phyloP scores from a whole-genome alignment of 2,329 filamentous ascomycete species.

The Pseudogymnoascus sp. region DNA sequence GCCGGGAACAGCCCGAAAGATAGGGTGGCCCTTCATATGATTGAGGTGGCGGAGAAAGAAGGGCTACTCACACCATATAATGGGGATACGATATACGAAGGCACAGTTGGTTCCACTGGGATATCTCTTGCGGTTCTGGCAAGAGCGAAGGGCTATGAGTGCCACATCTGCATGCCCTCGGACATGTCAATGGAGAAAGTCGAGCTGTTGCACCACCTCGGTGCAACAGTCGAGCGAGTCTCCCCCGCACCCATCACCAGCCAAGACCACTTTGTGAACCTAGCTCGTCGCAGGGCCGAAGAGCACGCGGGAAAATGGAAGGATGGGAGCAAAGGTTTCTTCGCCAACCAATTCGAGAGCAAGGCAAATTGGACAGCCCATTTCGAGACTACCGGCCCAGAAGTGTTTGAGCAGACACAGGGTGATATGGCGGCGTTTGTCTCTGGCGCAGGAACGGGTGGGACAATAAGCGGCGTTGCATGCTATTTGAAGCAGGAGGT shows the following conservation, averaged over 20 bases:
- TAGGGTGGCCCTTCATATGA: constrained; percentile 86
- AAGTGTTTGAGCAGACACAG: constrained; percentile 73
- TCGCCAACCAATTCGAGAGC: constrained; percentile 94
- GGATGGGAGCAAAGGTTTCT: constrained; percentile 72
- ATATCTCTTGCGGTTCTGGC: constrained; percentile 90
- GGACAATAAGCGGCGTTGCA: constrained; percentile 83
- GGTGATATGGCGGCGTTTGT: constrained; percentile 80
- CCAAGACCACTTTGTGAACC: constrained; percentile 88
- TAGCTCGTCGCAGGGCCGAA: constrained; percentile 67
- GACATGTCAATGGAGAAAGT: constrained; percentile 87
- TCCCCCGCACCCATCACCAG: constrained; percentile 90
- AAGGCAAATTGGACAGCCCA: constrained; percentile 84
- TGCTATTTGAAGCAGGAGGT: constrained; percentile 66
- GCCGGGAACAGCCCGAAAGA: constrained; percentile 93
- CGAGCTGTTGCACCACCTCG: constrained; percentile 78
- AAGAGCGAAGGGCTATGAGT: constrained; percentile 79
- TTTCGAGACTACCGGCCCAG: constrained; percentile 74
- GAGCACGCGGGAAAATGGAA: constrained; percentile 58
- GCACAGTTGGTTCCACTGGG: constrained; percentile 91
- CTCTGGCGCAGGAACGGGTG: constrained; percentile 87
- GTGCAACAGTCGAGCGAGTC: constrained; percentile 87
- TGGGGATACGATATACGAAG: constrained; percentile 95
- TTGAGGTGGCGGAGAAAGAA: constrained; percentile 68
- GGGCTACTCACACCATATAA: constrained; percentile 70
- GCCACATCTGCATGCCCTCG: constrained; percentile 95